These are phyloP conservation scores for Chlorella variabilis DNA, from an alignment of 163 green algal genomes.

Conservation along the genomic window DNA sequence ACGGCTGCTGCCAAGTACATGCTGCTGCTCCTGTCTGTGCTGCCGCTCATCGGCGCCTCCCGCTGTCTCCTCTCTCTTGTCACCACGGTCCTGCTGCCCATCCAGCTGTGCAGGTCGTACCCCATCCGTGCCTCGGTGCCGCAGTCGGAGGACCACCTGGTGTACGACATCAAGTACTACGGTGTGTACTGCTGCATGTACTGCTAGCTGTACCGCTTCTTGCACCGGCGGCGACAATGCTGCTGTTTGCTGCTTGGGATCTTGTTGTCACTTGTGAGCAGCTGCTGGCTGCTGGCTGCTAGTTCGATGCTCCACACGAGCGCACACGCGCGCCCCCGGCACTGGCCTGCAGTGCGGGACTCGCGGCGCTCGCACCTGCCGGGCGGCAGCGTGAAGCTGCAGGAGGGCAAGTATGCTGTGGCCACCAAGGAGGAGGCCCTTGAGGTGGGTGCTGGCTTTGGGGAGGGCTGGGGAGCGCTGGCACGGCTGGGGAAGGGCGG, in stretches of 20 bases:
- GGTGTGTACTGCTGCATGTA: constrained; percentile 45
- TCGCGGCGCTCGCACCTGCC: constrained; percentile 49
- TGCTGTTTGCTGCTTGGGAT: background rate
- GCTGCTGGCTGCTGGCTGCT: background rate
- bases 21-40: too few species aligned
- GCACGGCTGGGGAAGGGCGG: background rate
- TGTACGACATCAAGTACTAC: constrained; percentile 89
- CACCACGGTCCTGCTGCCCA: too few species aligned
- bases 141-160: constrained; percentile 56
- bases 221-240: background rate
- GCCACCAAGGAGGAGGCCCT: constrained; percentile 26
- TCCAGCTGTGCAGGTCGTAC: constrained; percentile 61
- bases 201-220: background rate
- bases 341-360: constrained; percentile 52
- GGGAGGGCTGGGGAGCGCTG: background rate
- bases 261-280: too few species aligned
- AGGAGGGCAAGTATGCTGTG: constrained; percentile 32
- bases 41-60: too few species aligned
- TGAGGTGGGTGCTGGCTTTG: constrained; percentile 11
- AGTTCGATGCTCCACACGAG: too few species aligned
- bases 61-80: too few species aligned
- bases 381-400: constrained; percentile 55
- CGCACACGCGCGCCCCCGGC: background rate
- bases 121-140: constrained; percentile 70
- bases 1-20: too few species aligned